Evolutionary conservation across 2,329 filamentous ascomycete species (phyloP), one percentile per base, ranked within the genome.

Genomic region (Hymenoscyphus salicellus): DNA sequence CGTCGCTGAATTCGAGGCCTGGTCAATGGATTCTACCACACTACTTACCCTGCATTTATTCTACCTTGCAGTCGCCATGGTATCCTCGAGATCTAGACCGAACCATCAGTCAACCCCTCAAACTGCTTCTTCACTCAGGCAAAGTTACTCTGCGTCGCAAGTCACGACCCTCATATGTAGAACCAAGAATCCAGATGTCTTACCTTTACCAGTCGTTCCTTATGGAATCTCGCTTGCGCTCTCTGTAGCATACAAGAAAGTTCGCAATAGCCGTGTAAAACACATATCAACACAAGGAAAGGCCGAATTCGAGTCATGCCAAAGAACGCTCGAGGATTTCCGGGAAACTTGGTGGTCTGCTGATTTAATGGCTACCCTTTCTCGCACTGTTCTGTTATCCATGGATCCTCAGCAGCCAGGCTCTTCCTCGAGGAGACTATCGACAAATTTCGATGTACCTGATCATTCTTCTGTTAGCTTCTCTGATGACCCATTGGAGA

Each of bases 141-240:
- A 62, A 36, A 62, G 49, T 28, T 33, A 30, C 17, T 36, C 60
- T 20, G 60, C 49, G 16, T 33, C 30, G 17, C 52, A 62, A 10
- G 46, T 62, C 7, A 62, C 49, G 23, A 38, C 49, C n/a, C 60
- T 62, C 33, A 43, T 62, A 14, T 41, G 49, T 20, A 49, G 60
- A 30, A 41, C 33, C 28, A 23, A 38, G 7, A n/a, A 33, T 7
- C 32, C 60, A 17, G 60, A 62, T 56, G 55, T 56, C 26, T 23
- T 56, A 10, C 52, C 57, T n/a, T 16, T 60, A 30, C 62, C 58
- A 20, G 30, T 64, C 5, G 58, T 60, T 5, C 58, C 57, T n/a
- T 60, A 60, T 43, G 55, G 46, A 5, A 41, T 64, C 43, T 64
- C 62, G 5, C 49, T 64, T 26, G 62, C 62, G 10, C 58, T 64